Conservation (phyloP, 805 yeast genomes). For the Metschnikowia kofuensis region DNA sequence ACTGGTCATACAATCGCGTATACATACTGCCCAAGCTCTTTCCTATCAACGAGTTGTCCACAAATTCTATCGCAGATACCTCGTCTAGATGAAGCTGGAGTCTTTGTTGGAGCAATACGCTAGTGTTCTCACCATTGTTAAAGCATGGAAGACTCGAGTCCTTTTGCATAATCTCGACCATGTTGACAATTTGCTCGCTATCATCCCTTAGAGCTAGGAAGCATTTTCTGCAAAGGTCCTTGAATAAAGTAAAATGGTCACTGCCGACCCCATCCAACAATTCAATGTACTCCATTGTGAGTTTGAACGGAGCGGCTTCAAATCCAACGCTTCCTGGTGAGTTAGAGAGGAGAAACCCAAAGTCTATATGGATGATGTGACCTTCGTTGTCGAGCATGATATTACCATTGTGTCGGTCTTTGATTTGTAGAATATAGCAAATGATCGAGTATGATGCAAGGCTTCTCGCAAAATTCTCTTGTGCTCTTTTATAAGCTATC, state of each 20-base stretch:
- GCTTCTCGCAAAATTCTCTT: slow-evolving; percentile 79
- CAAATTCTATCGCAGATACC: slow-evolving; percentile 69
- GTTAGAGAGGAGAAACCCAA: slow-evolving; percentile 88
- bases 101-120: slow-evolving; percentile 74
- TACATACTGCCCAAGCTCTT: slow-evolving; percentile 85
- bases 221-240: slow-evolving; percentile 62
- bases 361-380: slow-evolving; percentile 91
- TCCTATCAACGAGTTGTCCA: slow-evolving; percentile 70
- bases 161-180: slow-evolving; percentile 92
- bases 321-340: slow-evolving; percentile 97
- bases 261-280: slow-evolving; percentile 77
- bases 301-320: slow-evolving; percentile 96
- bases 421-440: slow-evolving; percentile 85
- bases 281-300: slow-evolving; percentile 82
- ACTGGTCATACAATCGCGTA: slow-evolving; percentile 92
- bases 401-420: slow-evolving; percentile 96
- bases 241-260: slow-evolving; percentile 57
- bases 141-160: slow-evolving; percentile 92
- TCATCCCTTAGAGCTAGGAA: slow-evolving; percentile 72
- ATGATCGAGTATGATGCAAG: slow-evolving; percentile 90
- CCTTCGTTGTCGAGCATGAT: slow-evolving; percentile 96
- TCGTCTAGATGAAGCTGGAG: slow-evolving; percentile 76
- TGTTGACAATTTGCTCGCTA: slow-evolving; percentile 68
- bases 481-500: slow-evolving; percentile 64
- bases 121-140: slow-evolving; percentile 80